Base-by-base conservation (phyloP, 805 yeast species). In the Lipomyces mesembrius region DNA sequence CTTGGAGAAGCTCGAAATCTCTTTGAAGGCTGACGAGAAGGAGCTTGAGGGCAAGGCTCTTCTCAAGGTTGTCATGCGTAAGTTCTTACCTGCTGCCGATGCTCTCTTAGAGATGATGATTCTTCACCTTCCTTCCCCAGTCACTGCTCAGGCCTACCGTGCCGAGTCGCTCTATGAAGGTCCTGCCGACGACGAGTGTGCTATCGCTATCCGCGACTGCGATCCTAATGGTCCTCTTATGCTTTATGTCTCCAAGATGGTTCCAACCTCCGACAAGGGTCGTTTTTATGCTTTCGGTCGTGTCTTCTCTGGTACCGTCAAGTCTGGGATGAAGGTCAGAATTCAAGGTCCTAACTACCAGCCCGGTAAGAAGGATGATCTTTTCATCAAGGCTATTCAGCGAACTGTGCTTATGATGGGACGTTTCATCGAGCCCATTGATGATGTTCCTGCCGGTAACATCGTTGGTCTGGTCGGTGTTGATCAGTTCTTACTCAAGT, bases 211-310 rank as follows among this genome's bases (percentile, higher is more conserved):
- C 86, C 92, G 89, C 87, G 89, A 90, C 88, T 94, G 99, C 90
- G 98, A 94, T 86, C 97, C 98, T 80, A 89, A 83, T 79, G 97
- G 96, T 78, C 98, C 94, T 81, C 90, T 94, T 81, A 94, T 94
- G 99, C 88, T 94, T 81, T 94, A 94, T 92, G 95, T 94, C 80
- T 95, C 98, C 85, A 94, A 94, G 97, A 94, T 94, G 99, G 98
- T 94, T 77, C 99, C 99, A 84, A 94, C 99, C 82, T 94, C 98
- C 77, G 99, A 94, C 85, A 95, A 94, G 88, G 99, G 99, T 89
- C 92, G 99, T 87, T 94, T 94, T 97, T 94, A 92, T 90, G 99
- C 99, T 81, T 95, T 94, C 87, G 99, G 99, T 85, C 95, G 99
- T 88, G 98, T 94, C 82, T 94, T 94, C 87, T 91, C 98, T 77